Conservation (phyloP, 805 yeast species). For the Candida ponderosae region DNA sequence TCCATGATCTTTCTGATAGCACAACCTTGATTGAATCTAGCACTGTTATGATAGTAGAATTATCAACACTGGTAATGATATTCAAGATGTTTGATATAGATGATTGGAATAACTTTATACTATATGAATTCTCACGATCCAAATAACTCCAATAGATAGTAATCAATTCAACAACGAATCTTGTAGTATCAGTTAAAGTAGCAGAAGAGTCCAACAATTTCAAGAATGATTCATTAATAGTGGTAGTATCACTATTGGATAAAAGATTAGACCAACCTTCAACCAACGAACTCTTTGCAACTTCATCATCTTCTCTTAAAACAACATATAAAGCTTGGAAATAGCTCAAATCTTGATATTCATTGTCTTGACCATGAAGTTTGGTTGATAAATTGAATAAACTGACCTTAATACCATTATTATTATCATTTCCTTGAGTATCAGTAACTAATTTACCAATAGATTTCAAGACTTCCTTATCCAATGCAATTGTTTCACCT, state of each 20-base stretch:
- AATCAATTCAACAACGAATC: constrained; percentile 17
- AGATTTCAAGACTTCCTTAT: constrained; percentile 5
- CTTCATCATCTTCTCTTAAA: constrained; percentile 20
- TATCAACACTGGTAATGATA: not conserved
- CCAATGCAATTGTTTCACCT: constrained; percentile 3
- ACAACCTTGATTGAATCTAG: constrained; percentile 27
- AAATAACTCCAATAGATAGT: constrained; percentile 6
- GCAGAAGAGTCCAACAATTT: constrained; percentile 13
- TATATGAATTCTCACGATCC: constrained; percentile 3
- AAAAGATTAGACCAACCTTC: constrained; percentile 16
- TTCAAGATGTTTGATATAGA: constrained; percentile 9
- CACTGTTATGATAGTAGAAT: not conserved
- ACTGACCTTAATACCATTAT: constrained; percentile 12
- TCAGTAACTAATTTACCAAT: constrained; percentile 3
- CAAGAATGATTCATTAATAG: constrained; percentile 11
- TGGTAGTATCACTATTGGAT: constrained; percentile 1
- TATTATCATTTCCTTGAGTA: too few species aligned
- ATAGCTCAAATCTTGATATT: constrained; percentile 13
- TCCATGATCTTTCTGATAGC: constrained; percentile 45
- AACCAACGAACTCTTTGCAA: constrained; percentile 6
- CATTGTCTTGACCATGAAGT: constrained; percentile 9
- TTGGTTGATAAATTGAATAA: constrained; percentile 22
- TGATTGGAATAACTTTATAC: constrained; percentile 6
- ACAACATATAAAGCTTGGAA: constrained; percentile 27
- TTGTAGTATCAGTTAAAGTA: constrained; percentile 1